Evolutionary conservation across 192 early-diverging fungal species (phyloP).

Genomic region (Coemansia pectinata): DNA sequence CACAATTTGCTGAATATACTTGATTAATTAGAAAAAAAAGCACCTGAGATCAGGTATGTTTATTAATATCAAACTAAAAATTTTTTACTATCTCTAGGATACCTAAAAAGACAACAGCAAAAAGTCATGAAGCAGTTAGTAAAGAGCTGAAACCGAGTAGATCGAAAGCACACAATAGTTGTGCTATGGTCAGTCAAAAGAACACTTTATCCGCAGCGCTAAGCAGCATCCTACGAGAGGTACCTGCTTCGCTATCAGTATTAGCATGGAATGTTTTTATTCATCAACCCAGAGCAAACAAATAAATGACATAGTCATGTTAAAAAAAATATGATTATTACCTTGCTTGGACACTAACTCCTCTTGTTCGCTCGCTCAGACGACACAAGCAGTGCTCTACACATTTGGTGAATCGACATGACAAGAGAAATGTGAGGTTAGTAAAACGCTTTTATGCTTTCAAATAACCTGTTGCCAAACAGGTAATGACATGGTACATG

Average conservation of each 20-base stretch:
- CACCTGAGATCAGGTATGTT: too few species aligned
- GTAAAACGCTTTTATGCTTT: background rate
- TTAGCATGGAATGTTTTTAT: conserved; percentile 55
- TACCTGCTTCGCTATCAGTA: conserved; percentile 21
- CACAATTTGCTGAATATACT: background rate
- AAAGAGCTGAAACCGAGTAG: background rate
- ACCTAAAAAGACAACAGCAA: background rate
- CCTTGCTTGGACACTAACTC: background rate
- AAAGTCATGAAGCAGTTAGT: background rate
- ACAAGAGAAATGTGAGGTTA: background rate
- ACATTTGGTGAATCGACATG: background rate
- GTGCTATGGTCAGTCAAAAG: conserved; percentile 24
- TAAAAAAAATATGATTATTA: conserved; percentile 4
- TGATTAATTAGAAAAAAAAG: background rate
- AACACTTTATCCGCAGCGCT: conserved; percentile 29
- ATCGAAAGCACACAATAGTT: background rate
- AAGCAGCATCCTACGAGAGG: conserved; percentile 8
- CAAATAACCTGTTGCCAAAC: background rate
- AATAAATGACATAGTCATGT: background rate
- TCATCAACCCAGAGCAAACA: conserved; percentile 28
- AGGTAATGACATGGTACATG: background rate
- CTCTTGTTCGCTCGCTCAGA: background rate
- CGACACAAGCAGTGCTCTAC: background rate
- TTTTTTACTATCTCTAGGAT: background rate
- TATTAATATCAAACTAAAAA: background rate